Base-by-base conservation (phyloP, 2,329 filamentous ascomycete species). In the Aureobasidium sp. region DNA sequence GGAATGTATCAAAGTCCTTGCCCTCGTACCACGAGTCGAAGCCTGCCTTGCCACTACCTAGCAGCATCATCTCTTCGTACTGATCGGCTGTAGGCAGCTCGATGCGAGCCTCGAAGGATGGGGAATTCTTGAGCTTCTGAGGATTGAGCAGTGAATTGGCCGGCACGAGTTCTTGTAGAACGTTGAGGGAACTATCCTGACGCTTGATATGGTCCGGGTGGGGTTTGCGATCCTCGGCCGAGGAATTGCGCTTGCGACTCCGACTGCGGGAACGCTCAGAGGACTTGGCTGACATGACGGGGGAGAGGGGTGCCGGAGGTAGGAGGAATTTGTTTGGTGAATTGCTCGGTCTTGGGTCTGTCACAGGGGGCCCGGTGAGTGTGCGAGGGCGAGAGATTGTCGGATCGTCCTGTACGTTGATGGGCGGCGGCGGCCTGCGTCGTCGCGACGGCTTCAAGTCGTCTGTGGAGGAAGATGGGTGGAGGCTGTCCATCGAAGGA, bases 131-230 rank as follows among this genome's bases (percentile, higher is more conserved):
- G 10, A 23, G 25, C 11, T 17, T 57, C 7, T 51, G 43, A 19
- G 54, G 15, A 33, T 58, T 61, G 25, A 58, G 53, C 10, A 58
- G 31, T 11, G 60, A 35, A 17, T 53, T 55, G n/a, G 53, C 17
- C 17, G 70, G 71, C 6, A 74, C 73, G 5, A 74, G 69, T 35
- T 74, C 70, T 65, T 75, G 70, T 4, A 75, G 68, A 5, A 69
- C 65, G 54, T 71, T 73, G 15, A 75, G 69, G 1, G 73, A 73
- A n/a, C 69, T 61, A 64, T 76, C 74, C 0, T 72, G 61, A 47
- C 40, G 51, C 40, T 49, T 57, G 0, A 21, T 19, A 17, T 11
- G 61, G n/a, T 74, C 65, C 2, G 70, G 69, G 0, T 49, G 53
- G 7, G 61, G 55, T 31, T 61, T 62, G 9, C 31, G 23, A 7